phyloP scores from a whole-genome alignment of 176 grass and related monocot species.

The Canna indica region DNA sequence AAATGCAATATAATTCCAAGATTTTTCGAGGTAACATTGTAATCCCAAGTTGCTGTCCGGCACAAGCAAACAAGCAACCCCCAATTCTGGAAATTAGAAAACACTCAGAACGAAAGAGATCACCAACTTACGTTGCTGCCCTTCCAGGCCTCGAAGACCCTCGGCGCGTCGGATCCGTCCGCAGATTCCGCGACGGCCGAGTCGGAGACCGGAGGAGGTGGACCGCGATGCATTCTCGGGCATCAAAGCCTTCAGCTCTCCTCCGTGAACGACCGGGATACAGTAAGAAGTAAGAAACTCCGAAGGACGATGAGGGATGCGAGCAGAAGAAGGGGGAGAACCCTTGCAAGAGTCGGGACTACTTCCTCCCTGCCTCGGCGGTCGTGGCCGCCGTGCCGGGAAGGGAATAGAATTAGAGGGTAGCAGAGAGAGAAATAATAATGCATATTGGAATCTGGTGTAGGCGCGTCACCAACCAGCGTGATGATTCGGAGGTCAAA shows the following conservation, averaged over 20 bases:
- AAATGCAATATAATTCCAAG: not conserved
- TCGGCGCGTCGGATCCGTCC: conserved; percentile 38
- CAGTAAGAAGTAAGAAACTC: no score
- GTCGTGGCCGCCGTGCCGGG: no score
- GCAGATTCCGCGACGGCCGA: conserved; percentile 10
- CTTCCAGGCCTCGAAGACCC: conserved; percentile 85
- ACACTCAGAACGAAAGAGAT: not conserved
- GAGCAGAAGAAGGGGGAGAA: not conserved
- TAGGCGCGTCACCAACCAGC: no score
- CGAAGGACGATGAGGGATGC: no score
- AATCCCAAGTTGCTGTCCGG: not conserved
- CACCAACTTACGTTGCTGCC: conserved; percentile 83
- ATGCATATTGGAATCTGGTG: no score
- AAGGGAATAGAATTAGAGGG: no score
- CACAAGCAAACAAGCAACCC: not conserved
- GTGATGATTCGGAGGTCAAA: no score
- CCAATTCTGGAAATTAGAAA: not conserved
- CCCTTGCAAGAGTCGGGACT: not conserved
- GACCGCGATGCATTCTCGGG: conserved; percentile 55
- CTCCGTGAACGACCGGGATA: no score
- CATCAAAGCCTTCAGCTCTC: not conserved
- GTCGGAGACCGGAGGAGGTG: conserved; percentile 35
- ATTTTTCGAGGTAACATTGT: no score
- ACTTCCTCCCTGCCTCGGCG: not conserved
- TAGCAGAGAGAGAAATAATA: no score